Conservation (phyloP, 768 basidiomycete species). For the Termitomyces sp. region DNA sequence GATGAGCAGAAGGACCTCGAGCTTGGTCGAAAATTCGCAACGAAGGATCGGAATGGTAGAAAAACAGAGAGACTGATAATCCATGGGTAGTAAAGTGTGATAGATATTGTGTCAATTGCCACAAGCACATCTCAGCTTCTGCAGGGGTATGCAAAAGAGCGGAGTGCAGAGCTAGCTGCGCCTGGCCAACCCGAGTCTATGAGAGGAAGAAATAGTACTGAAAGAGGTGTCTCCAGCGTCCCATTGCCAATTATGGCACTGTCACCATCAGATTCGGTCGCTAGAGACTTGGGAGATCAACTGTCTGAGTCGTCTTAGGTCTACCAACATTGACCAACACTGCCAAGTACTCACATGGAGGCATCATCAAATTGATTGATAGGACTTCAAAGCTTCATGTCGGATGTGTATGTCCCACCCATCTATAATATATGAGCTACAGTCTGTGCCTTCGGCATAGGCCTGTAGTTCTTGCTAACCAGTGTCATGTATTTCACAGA, state of each 20-base stretch:
- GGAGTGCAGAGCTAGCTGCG: constrained; percentile 48
- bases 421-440: no score
- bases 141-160: constrained; percentile 34
- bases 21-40: constrained; percentile 49
- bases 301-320: background rate
- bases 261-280: constrained; percentile 8
- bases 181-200: constrained; percentile 22
- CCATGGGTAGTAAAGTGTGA: constrained; percentile 5
- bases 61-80: constrained; percentile 56
- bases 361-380: background rate
- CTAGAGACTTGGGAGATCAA: constrained; percentile 3
- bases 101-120: constrained; percentile 9
- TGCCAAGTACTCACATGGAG: background rate
- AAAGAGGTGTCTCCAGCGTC: background rate
- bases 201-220: constrained; percentile 8
- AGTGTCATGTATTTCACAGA: no score
- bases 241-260: constrained; percentile 10
- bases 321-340: background rate
- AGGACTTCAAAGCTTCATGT: no score
- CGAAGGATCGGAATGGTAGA: constrained; percentile 71
- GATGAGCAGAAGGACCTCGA: constrained; percentile 49
- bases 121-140: constrained; percentile 12
- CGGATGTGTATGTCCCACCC: no score
- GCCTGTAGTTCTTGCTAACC: no score
- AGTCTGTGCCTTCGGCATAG: no score